Conservation (phyloP, 2,329 filamentous ascomycete genomes). For the Talaromyces albobiverticillius region DNA sequence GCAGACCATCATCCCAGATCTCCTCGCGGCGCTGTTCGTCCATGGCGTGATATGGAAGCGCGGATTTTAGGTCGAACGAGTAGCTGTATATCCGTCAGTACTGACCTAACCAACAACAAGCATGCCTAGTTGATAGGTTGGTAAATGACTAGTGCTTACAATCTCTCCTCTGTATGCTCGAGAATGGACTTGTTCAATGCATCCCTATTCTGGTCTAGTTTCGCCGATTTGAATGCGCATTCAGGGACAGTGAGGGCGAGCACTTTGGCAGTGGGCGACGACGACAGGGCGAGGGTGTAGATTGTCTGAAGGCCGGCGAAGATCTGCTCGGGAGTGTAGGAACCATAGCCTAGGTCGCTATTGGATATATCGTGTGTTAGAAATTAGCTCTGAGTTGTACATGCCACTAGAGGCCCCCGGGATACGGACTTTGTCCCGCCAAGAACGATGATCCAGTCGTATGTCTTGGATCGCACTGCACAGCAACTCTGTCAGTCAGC, state of each 20-base stretch:
- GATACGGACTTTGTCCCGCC: slow-evolving; percentile 66
- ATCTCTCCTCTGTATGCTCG: slow-evolving; percentile 47
- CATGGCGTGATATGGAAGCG: slow-evolving; percentile 55
- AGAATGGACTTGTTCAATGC: slow-evolving; percentile 55
- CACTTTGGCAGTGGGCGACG: slow-evolving; percentile 50
- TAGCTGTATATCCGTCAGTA: slow-evolving; percentile 39
- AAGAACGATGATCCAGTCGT: slow-evolving; percentile 62
- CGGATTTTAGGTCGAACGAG: slow-evolving; percentile 55
- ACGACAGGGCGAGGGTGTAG: slow-evolving; percentile 51
- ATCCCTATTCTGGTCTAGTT: slow-evolving; percentile 36
- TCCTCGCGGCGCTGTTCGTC: slow-evolving; percentile 42
- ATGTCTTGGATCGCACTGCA: slow-evolving; percentile 25
- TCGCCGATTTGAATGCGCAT: slow-evolving; percentile 30
- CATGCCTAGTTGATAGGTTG: no score
- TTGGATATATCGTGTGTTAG: neutral
- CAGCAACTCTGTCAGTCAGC: neutral
- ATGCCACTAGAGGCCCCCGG: no score
- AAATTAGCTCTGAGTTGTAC: no score
- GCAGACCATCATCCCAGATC: slow-evolving; percentile 62
- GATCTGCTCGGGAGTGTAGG: slow-evolving; percentile 39
- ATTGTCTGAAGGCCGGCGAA: slow-evolving; percentile 48
- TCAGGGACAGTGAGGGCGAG: slow-evolving; percentile 65
- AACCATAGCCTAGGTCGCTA: slow-evolving; percentile 50
- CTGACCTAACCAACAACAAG: neutral
- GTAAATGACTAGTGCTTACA: no score